Evolutionary conservation across 805 yeast genomes (phyloP).

Genomic region (Kurtzmaniella fragi): DNA sequence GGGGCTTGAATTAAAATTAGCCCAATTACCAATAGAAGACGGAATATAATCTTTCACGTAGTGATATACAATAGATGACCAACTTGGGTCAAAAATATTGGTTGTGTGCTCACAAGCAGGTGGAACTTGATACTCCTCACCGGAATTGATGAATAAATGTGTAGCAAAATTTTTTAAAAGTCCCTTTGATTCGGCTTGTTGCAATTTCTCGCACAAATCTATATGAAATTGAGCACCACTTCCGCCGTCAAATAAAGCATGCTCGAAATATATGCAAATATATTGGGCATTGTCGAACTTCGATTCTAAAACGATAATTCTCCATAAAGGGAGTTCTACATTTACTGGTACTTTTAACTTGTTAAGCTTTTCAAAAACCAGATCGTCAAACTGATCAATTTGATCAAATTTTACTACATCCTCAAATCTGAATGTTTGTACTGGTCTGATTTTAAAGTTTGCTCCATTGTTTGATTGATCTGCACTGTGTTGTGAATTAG

Average conservation of each 20-base stretch:
- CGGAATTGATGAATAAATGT: neutral
- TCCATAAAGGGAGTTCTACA: slow-evolving; percentile 17
- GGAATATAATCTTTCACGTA: neutral
- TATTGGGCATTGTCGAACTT: slow-evolving; percentile 9
- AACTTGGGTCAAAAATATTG: slow-evolving; percentile 2
- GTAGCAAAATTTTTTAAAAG: neutral
- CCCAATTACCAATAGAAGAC: neutral
- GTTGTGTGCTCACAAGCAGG: neutral
- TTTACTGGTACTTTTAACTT: slow-evolving; percentile 6
- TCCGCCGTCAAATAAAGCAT: slow-evolving; percentile 28
- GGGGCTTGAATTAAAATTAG: neutral
- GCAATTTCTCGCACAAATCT: slow-evolving; percentile 15
- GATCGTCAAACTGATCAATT: slow-evolving; percentile 9
- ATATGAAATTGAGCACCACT: slow-evolving; percentile 26
- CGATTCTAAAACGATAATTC: slow-evolving; percentile 11
- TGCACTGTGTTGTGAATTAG: slow-evolving; percentile 1
- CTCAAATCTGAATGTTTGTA: slow-evolving; percentile 12
- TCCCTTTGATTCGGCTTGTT: slow-evolving; percentile 4
- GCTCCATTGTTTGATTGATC: slow-evolving; percentile 4
- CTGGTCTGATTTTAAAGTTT: slow-evolving; percentile 14
- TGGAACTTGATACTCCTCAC: neutral
- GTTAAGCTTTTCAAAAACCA: slow-evolving; percentile 10
- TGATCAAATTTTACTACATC: slow-evolving; percentile 14
- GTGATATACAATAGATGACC: neutral
- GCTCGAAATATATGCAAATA: slow-evolving; percentile 21